A percentile compares a stretch with the other conserved stretches of the same genome.
Conservation (phyloP, 169 alveolate species). For the Besnoitia besnoiti region DNA sequence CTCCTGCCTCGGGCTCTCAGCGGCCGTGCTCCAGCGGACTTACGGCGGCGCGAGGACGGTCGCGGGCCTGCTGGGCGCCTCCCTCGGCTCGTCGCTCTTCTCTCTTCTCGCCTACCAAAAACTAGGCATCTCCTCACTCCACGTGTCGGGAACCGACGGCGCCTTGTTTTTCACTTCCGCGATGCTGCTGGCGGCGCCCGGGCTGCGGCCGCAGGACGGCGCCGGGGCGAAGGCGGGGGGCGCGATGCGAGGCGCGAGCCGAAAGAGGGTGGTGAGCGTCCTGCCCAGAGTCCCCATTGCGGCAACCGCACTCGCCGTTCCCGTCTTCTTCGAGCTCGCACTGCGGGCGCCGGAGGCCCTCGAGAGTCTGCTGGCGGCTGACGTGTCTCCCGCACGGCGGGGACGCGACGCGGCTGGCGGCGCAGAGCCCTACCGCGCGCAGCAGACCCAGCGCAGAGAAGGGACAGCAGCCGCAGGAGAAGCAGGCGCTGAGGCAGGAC, state of each 20-base stretch:
- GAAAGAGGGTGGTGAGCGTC: not conserved
- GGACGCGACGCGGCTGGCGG: too few species aligned
- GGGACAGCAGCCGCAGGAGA: too few species aligned
- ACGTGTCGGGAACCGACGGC: not conserved
- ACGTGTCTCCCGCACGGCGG: too few species aligned
- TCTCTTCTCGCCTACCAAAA: not conserved
- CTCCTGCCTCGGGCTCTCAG: not conserved
- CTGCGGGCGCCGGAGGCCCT: not conserved
- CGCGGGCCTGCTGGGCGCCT: not conserved
- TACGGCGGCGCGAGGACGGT: not conserved
- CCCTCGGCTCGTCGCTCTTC: not conserved
- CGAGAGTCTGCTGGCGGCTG: not conserved
- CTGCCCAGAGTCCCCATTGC: slow-evolving; percentile 35
- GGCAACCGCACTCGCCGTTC: slow-evolving; percentile 32
- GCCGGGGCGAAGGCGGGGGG: too few species aligned
- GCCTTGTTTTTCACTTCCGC: not conserved
- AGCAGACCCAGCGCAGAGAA: too few species aligned
- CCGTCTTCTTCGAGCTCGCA: not conserved
- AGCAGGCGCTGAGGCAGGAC: too few species aligned
- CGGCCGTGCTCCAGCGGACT: not conserved
- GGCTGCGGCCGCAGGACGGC: not conserved
- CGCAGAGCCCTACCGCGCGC: too few species aligned
- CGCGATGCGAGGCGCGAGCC: too few species aligned
- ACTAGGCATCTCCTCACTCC: not conserved
- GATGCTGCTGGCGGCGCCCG: not conserved